A percentile compares a stretch with the other conserved stretches of the same genome.
These are phyloP conservation scores for Trichoderma asperellum DNA, from an alignment of 2,329 filamentous ascomycete genomes.

Conservation along the genomic window DNA sequence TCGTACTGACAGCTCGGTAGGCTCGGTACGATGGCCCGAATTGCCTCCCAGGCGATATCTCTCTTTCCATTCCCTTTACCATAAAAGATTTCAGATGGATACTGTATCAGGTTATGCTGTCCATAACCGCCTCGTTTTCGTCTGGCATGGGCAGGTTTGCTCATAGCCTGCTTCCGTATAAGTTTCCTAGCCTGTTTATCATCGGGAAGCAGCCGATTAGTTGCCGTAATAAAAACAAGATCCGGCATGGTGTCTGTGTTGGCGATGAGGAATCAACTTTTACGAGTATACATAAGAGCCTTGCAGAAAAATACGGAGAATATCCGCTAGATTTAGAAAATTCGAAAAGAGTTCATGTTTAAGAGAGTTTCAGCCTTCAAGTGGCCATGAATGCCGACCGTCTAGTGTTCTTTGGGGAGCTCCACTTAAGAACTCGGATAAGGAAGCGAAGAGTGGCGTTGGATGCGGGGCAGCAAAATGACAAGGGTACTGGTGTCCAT, in stretches of 20 bases:
- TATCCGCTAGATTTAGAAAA: neutral
- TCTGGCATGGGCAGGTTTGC: constrained; percentile 11
- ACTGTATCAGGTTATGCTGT: constrained; percentile 21
- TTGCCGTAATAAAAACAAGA: constrained; percentile 22
- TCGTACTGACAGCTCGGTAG: constrained; percentile 11
- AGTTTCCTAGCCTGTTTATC: constrained; percentile 19
- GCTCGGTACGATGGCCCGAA: neutral
- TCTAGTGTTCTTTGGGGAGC: neutral
- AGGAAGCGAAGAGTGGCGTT: neutral
- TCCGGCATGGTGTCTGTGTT: constrained; percentile 1
- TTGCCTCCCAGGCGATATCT: neutral
- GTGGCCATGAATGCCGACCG: neutral
- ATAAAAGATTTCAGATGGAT: neutral
- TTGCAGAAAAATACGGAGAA: neutral
- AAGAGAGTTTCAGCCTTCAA: neutral
- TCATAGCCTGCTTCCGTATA: constrained; percentile 26
- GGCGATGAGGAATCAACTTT: neutral
- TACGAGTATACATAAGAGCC: neutral
- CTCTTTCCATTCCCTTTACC: neutral
- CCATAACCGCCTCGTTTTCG: constrained; percentile 20
- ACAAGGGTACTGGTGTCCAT: constrained; percentile 17
- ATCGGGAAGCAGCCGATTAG: constrained; percentile 16
- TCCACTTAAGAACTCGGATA: neutral
- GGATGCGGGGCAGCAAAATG: constrained; percentile 2
- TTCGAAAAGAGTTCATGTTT: neutral